Base-by-base conservation (phyloP, 768 basidiomycete species). In the Rickenella mellea region DNA sequence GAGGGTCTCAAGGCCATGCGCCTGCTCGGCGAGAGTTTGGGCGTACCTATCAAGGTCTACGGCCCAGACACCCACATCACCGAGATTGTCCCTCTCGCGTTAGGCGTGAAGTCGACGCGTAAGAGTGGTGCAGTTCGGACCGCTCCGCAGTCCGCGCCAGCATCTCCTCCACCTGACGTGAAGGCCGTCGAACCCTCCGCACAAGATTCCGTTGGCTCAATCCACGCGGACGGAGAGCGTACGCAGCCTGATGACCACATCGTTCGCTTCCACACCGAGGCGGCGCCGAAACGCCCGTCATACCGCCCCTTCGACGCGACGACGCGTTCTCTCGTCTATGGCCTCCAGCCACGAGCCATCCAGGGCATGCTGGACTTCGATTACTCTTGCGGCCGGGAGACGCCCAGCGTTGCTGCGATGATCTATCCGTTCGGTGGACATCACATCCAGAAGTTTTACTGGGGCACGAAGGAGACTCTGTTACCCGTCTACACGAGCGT, bases 361-460 rank as follows among this genome's bases (percentile, higher is more conserved):
- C 96, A 99, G 64, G 96, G 83, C 54, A 85, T 85, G 83, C 83
- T 99, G 45, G 96, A 99, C 75, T 99, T 99, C 51, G 96, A 99
- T 73, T 99, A 82, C 69, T 91, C 90, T 11, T 99, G 96, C 67
- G 93, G 93, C 14, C 87, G 96, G 48, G 63, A 76, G 35, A 75
- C 83, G 15, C 92, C 96, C 27, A 86, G 82, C 35, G 96, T 98
- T 50, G 93, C 96, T 22, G 96, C 96, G 28, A 99, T 98, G 94
- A 96, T 99, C 60, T 99, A 99, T 65, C 96, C 94, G 60, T 99
- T 99, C 66, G 96, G 94, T 58, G 94, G 94, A 15, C 94, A 98
- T 69, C 96, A 98, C 69, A 96, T 97, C 65, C 96, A 99, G 70
- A 99, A 99, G 71, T 97, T 99, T 78, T 98, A 99, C 76, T 98